phyloP scores from a whole-genome alignment of 2,329 filamentous ascomycete species.

The Aspergillus ochraceoroseus region DNA sequence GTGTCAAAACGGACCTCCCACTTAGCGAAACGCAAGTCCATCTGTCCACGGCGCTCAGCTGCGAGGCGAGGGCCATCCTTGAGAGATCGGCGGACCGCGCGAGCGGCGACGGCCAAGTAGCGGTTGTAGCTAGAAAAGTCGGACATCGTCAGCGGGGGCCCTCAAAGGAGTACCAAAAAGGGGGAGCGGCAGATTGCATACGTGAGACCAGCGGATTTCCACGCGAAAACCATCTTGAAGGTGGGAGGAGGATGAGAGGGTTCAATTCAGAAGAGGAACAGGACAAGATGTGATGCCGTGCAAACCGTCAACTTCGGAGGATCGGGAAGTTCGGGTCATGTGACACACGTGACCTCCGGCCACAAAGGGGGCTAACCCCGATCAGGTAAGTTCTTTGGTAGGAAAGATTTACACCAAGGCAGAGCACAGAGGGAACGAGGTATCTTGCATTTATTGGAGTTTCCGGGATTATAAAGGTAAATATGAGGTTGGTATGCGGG shows the following conservation, averaged over 20 bases:
- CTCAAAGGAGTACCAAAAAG: conserved; percentile 4
- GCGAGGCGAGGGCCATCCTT: conserved; percentile 87
- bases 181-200: conserved; percentile 50
- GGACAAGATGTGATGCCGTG: conserved; percentile 30
- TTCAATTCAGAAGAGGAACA: conserved; percentile 29
- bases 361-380: too few species aligned
- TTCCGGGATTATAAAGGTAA: too few species aligned
- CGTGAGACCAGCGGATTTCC: conserved; percentile 97
- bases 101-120: conserved; percentile 92
- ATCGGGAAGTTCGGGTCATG: conserved; percentile 31
- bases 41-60: conserved; percentile 85
- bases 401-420: too few species aligned
- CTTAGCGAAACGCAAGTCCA: conserved; percentile 85
- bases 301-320: conserved; percentile 34
- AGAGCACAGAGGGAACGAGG: too few species aligned
- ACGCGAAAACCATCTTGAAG: conserved; percentile 87
- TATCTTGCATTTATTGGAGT: too few species aligned
- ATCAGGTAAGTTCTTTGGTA: not conserved
- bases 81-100: conserved; percentile 90
- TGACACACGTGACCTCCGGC: conserved; percentile 29
- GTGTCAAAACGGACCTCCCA: conserved; percentile 72
- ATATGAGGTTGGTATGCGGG: too few species aligned
- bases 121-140: conserved; percentile 83
- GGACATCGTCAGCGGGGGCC: conserved; percentile 22
- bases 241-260: conserved; percentile 26